These are phyloP conservation scores for Pneumocystis sp. DNA, from an alignment of 1,139 yeast species.

Conservation along the genomic window DNA sequence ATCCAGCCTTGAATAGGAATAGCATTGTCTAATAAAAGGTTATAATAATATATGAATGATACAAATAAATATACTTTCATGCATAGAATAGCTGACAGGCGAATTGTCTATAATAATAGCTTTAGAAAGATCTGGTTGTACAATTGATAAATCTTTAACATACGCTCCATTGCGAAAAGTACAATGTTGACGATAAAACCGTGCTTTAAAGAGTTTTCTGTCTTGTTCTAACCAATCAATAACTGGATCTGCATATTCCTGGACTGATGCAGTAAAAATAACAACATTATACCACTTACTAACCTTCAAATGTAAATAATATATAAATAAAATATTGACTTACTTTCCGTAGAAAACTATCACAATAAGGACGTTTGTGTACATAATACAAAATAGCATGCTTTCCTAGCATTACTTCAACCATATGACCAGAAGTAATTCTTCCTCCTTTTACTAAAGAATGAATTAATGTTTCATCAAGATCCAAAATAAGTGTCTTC, in stretches of 20 bases:
- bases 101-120: slow-evolving; percentile 80
- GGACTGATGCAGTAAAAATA: slow-evolving; percentile 84
- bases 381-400: slow-evolving; percentile 73
- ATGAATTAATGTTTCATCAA: slow-evolving; percentile 89
- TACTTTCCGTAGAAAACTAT: slow-evolving; percentile 61
- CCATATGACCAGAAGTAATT: slow-evolving; percentile 51
- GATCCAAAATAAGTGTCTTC: slow-evolving; percentile 69
- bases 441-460: slow-evolving; percentile 58
- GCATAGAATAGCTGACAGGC: slow-evolving; percentile 71
- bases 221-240: slow-evolving; percentile 70
- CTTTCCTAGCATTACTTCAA: slow-evolving; percentile 60
- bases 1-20: slow-evolving; percentile 95
- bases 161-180: slow-evolving; percentile 66
- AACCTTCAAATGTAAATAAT: not conserved
- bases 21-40: slow-evolving; percentile 44
- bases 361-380: slow-evolving; percentile 84
- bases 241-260: slow-evolving; percentile 93
- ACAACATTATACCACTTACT: slow-evolving; percentile 66
- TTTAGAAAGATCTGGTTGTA: slow-evolving; percentile 45
- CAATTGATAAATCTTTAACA: slow-evolving; percentile 60
- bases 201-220: slow-evolving; percentile 35
- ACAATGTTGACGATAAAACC: slow-evolving; percentile 73
- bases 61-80: slow-evolving; percentile 28
- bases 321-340: slow-evolving; percentile 26
- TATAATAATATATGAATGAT: not conserved